phyloP scores from a whole-genome alignment of 1,284 basidiomycete species.

The Bondarzewia mesenterica region DNA sequence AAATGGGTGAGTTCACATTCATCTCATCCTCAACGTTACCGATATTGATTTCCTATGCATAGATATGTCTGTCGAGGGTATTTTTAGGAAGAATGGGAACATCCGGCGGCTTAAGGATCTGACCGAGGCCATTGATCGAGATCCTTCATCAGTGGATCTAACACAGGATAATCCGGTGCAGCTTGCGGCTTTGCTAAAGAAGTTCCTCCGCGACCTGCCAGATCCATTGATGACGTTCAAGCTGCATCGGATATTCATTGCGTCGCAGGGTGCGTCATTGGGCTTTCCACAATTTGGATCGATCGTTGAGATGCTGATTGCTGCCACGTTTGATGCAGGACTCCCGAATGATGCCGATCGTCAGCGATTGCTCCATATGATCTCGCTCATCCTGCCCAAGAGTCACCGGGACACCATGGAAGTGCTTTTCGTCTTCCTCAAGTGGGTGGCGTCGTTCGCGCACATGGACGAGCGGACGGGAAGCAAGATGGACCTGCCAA shows the following conservation, averaged over 20 bases:
- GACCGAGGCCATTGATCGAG: constrained; percentile 89
- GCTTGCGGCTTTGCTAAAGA: constrained; percentile 93
- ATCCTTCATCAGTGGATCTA: constrained; percentile 84
- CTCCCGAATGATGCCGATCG: constrained; percentile 75
- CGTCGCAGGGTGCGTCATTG: constrained; percentile 69
- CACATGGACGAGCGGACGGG: constrained; percentile 98
- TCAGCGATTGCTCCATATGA: constrained; percentile 78
- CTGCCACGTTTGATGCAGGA: constrained; percentile 43
- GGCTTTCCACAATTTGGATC: neutral
- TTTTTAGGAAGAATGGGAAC: constrained; percentile 98
- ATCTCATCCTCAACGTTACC: neutral
- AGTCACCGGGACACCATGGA: constrained; percentile 96
- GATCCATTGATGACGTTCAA: constrained; percentile 96
- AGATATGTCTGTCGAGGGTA: constrained; percentile 99
- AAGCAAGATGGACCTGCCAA: constrained; percentile 96
- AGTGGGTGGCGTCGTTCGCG: constrained; percentile 99
- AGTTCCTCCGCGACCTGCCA: constrained; percentile 93
- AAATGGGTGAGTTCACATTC: constrained; percentile 78
- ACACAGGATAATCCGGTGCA: constrained; percentile 96
- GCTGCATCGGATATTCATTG: constrained; percentile 83
- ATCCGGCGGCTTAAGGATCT: constrained; percentile 89
- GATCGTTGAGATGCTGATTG: constrained; percentile 6
- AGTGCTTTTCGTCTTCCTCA: constrained; percentile 95
- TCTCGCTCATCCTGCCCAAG: constrained; percentile 85
- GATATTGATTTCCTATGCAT: constrained; percentile 5